phyloP scores from a whole-genome alignment of 1,284 basidiomycete genomes.

The Austropuccinia psidii region DNA sequence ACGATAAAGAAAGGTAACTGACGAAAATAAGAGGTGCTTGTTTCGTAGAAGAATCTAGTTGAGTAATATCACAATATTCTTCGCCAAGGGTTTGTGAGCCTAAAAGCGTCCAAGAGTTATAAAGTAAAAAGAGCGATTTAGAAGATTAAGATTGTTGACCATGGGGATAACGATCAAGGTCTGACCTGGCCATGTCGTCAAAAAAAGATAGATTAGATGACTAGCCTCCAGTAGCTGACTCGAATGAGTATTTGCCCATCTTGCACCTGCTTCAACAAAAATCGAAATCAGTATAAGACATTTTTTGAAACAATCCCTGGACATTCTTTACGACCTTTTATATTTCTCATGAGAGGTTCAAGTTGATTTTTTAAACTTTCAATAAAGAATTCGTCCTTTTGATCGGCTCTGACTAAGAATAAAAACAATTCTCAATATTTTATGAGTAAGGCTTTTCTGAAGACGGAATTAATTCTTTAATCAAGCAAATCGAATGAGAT shows the following conservation, averaged over 20 bases:
- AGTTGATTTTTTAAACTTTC: not conserved
- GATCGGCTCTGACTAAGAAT: slow-evolving; percentile 31
- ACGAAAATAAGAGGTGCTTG: slow-evolving; percentile 43
- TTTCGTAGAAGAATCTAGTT: slow-evolving; percentile 42
- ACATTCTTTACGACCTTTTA: not conserved
- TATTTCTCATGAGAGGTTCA: slow-evolving; percentile 13
- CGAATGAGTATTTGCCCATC: slow-evolving; percentile 19
- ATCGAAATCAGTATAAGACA: not conserved
- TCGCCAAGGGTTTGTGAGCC: slow-evolving; percentile 50
- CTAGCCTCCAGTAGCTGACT: not conserved
- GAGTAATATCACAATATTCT: slow-evolving; percentile 49
- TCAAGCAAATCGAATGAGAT: no score
- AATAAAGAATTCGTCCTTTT: slow-evolving; percentile 29
- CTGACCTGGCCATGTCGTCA: slow-evolving; percentile 20
- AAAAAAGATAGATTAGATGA: slow-evolving; percentile 15
- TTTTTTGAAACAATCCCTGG: not conserved
- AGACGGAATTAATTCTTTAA: not conserved
- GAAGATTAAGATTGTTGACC: not conserved
- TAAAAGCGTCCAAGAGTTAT: not conserved
- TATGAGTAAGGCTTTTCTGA: not conserved
- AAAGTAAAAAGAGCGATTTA: not conserved
- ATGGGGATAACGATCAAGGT: not conserved
- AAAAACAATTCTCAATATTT: not conserved
- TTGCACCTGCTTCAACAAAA: not conserved
- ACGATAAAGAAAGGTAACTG: slow-evolving; percentile 14